Base-by-base conservation (phyloP, 192 early-diverging fungal genomes). In the Linnemannia zychae region DNA sequence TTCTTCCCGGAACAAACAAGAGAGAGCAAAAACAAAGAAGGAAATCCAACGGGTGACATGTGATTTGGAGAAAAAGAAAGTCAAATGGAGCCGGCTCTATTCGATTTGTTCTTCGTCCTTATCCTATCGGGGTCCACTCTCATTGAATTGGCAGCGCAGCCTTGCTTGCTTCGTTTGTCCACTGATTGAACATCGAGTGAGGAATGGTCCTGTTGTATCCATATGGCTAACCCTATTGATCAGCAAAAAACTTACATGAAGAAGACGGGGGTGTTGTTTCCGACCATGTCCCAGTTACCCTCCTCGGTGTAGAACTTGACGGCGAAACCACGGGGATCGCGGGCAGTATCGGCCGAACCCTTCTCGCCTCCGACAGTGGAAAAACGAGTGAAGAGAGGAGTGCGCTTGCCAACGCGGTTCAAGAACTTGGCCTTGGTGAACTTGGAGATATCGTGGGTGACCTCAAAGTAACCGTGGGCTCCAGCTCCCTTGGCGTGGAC, bases 401-500 rank as follows among this genome's bases (percentile, higher is more conserved):
- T 95, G 75, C 88, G 88, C 83, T 93, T 93, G 78, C 93, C 92
- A 33, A 90, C 87, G 13, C 84, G 69, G 84, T 77, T 88, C 74
- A 95, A 89, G 81, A 92, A 90, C 67, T 92, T 90, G 68, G 94
- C 94, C 73, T 87, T 88, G 49, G 93, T 93, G 78, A 89, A 72
- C 69, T 84, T 86, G 80, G 77, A 79, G 73, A 90, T 82, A 76
- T 92, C 90, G 71, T 87, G 79, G 65, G 87, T 88, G 22, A 83
- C 81, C 83, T 91, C 94, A 87, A 96, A 95, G 91, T 93, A 93
- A 67, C 96, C 96, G 79, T 95, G 94, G 31, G 95, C 96, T 50
- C 94, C 96, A 75, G 93, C 92, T 67, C 95, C 96, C 88, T 95
- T 93, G 86, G 96, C 96, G 80, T 97, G 95, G 63, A 97, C 96